Percentiles rank a stretch among this genome's conserved stretches.
phyloP scores from a whole-genome alignment of 2,329 filamentous ascomycete genomes.

The Colletotrichum spinosum region DNA sequence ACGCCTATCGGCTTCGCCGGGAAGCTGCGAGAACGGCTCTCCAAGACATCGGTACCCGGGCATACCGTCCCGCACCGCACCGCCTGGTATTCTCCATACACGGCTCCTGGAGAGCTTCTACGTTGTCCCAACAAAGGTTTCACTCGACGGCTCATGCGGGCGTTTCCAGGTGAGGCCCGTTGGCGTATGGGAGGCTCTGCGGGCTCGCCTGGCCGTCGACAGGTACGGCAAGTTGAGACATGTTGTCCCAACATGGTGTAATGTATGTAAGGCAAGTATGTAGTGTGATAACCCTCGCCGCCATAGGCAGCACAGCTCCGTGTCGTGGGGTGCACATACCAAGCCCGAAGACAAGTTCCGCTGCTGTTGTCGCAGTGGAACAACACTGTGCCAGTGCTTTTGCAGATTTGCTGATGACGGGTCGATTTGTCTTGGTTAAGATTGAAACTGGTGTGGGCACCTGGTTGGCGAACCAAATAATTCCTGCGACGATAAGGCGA shows the following conservation, averaged over 20 bases:
- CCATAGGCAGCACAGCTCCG: constrained; percentile 3
- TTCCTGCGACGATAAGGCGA: too few species aligned
- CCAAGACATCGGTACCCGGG: constrained; percentile 25
- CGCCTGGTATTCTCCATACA: constrained; percentile 21
- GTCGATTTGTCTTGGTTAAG: constrained; percentile 9
- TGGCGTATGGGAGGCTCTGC: constrained; percentile 7
- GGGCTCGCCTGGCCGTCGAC: background rate
- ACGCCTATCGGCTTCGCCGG: constrained; percentile 34
- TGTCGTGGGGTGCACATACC: constrained; percentile 32
- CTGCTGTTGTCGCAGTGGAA: constrained; percentile 12
- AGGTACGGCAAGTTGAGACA: constrained; percentile 5
- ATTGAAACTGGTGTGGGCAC: too few species aligned
- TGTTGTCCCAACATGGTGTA: constrained; percentile 1
- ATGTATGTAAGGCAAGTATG: too few species aligned
- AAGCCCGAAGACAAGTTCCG: constrained; percentile 17
- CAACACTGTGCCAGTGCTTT: background rate
- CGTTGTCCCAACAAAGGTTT: constrained; percentile 12
- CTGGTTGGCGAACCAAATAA: too few species aligned
- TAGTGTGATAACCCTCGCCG: constrained; percentile 14
- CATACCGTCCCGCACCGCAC: constrained; percentile 26
- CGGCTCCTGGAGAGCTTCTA: background rate
- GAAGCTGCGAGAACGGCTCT: constrained; percentile 14
- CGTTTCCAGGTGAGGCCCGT: background rate
- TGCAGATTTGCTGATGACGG: background rate
- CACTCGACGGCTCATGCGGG: background rate